These are phyloP conservation scores for Paramecium octaurelia DNA, from an alignment of 73 alveolate species.

Conservation along the genomic window DNA sequence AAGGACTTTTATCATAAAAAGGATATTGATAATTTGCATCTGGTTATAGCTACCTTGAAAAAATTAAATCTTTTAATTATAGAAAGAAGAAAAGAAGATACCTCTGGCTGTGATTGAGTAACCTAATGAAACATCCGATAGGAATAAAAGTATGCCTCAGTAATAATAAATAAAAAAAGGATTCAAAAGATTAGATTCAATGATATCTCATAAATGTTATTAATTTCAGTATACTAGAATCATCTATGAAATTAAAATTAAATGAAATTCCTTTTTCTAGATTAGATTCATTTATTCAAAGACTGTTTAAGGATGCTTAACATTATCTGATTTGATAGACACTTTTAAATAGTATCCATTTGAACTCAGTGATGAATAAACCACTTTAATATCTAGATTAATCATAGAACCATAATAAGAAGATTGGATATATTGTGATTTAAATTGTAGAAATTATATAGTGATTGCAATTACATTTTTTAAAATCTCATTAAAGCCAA, in stretches of 20 bases:
- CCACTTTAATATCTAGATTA: neutral
- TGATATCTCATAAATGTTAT: neutral
- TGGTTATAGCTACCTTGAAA: neutral
- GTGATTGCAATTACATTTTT: neutral
- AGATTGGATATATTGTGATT: neutral
- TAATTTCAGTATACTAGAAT: too few species aligned
- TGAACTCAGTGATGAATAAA: neutral
- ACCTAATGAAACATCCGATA: neutral
- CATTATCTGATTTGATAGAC: neutral
- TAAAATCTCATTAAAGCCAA: neutral
- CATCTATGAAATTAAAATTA: too few species aligned
- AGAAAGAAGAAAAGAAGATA: neutral
- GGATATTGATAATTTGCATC: neutral
- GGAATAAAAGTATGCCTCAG: neutral
- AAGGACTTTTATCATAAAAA: neutral
- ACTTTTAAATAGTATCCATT: neutral
- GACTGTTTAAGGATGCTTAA: neutral
- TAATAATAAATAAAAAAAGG: too few species aligned
- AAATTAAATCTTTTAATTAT: neutral
- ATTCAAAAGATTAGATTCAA: too few species aligned
- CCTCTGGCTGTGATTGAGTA: neutral
- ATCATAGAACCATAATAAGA: neutral
- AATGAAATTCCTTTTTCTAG: neutral
- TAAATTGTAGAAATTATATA: neutral
- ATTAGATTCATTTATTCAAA: neutral